Evolutionary conservation across 1,284 basidiomycete genomes (phyloP), one percentile per base, ranked within the genome.

Genomic region (Cutaneotrichosporon dermatis): DNA sequence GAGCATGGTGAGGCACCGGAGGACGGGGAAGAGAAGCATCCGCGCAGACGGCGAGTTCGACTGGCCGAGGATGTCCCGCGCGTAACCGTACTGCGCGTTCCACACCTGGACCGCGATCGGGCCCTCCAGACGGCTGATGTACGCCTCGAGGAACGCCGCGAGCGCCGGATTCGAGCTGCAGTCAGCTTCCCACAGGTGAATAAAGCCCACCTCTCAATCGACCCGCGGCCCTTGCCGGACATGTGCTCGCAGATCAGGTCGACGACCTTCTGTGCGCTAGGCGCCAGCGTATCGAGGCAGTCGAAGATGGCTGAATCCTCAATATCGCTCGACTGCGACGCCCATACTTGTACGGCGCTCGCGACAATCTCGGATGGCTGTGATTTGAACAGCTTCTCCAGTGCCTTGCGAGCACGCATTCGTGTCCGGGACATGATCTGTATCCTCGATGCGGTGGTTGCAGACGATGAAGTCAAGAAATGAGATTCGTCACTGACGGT

Each of bases 91-190:
- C 69, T 88, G 87, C 15, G 89, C 83, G 55, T 80, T 79, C 94
- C 95, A 98, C 6, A 97, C 89, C 78, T 98, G 95, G 4, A 92
- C 82, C 2, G 91, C 92, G 25, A 94, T 81, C 0, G 92, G 89
- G 1, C 90, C 90, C 74, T 98, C 94, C 51, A 99, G 78, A 6
- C 87, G 84, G 16, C 79, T 79, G n/a, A 96, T 76, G 71, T 98
- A 98, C 58, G 86, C 85, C 68, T 97, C 92, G 40, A 98, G 81
- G 76, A 98, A 98, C 41, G 68, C 67, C 3, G 76, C 58, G 10
- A 68, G 59, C 10, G 73, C 62, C n/a, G 69, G 69, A 50, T 70
- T 65, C 8, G 66, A 54, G 34, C 71, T 85, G 82, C 63, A 4
- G 87, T 86, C 4, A 85, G 76, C n/a, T 80, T 9, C 59, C 69